phyloP scores from a whole-genome alignment of 2,329 filamentous ascomycete species.

The Colletotrichum sp. region DNA sequence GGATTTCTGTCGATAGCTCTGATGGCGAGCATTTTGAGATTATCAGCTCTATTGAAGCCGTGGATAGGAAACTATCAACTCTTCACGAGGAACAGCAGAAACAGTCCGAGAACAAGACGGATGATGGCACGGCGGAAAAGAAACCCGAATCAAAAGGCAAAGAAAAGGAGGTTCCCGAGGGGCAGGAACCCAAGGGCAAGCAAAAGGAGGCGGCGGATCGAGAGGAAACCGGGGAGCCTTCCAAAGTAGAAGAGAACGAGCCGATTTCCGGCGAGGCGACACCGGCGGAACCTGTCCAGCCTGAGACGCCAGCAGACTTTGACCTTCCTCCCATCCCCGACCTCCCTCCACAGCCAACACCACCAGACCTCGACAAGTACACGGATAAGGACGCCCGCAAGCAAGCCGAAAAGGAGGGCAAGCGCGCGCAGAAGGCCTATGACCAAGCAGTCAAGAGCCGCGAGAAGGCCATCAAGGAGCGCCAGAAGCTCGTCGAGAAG shows the following conservation, averaged over 20 bases:
- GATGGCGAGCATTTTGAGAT: constrained; percentile 31
- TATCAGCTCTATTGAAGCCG: neutral
- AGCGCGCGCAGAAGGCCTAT: constrained; percentile 67
- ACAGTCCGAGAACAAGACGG: neutral
- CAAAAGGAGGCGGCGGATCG: neutral
- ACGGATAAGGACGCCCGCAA: constrained; percentile 70
- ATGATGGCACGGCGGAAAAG: neutral
- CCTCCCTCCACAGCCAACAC: constrained; percentile 57
- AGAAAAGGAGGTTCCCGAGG: neutral
- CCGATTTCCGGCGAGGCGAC: neutral
- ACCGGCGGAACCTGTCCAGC: neutral
- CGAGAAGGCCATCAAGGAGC: constrained; percentile 67
- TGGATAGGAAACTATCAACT: neutral
- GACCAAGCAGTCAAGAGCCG: constrained; percentile 71
- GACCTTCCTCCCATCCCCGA: constrained; percentile 49
- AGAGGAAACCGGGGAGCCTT: neutral
- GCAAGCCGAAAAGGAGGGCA: constrained; percentile 71
- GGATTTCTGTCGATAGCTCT: constrained; percentile 51
- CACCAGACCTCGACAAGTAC: constrained; percentile 63
- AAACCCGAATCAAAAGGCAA: neutral
- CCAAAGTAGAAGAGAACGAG: neutral
- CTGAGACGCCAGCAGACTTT: neutral
- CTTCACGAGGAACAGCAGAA: constrained; percentile 5
- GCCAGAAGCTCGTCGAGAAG: constrained; percentile 64
- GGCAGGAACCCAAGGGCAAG: constrained; percentile 4